phyloP scores from a whole-genome alignment of 108 stramenopile species.

The Schizochytrium sp. region DNA sequence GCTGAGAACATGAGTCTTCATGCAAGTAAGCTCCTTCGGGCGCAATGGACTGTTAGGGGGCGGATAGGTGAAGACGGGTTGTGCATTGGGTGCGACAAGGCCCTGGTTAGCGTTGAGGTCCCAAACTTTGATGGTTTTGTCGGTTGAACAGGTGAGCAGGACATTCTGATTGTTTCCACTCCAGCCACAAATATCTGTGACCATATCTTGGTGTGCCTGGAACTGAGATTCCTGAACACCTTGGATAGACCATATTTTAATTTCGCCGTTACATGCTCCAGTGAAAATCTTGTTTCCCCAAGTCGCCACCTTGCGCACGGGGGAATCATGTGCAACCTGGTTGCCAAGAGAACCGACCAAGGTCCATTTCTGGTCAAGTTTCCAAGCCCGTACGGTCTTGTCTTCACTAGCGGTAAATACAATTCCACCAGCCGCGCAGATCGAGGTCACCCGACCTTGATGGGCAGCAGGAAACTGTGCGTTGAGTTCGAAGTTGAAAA shows the following conservation, averaged over 20 bases:
- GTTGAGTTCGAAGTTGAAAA: conserved; percentile 60
- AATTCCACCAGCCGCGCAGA: conserved; percentile 16
- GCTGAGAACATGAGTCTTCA: conserved; percentile 16
- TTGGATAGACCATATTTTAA: conserved; percentile 30
- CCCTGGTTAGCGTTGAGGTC: conserved; percentile 43
- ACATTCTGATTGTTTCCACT: conserved; percentile 1
- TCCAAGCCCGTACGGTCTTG: conserved; percentile 34
- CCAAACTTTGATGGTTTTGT: conserved; percentile 55
- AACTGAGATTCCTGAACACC: conserved; percentile 19
- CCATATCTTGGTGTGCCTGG: conserved; percentile 44
- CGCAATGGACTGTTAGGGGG: neutral
- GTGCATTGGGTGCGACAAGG: conserved; percentile 1
- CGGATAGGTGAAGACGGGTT: conserved; percentile 40
- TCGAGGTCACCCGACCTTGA: conserved; percentile 11
- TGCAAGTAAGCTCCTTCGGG: conserved; percentile 60
- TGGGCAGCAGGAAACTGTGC: conserved; percentile 42
- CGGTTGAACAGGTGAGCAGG: conserved; percentile 52
- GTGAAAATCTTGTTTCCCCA: conserved; percentile 27
- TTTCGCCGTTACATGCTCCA: conserved; percentile 60
- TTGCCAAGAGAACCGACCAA: conserved; percentile 49
- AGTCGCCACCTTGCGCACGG: conserved; percentile 35
- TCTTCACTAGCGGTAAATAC: conserved; percentile 46
- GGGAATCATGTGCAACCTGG: conserved; percentile 30
- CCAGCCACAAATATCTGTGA: conserved; percentile 55
- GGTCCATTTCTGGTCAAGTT: conserved; percentile 52